These are phyloP conservation scores for Talaromyces pinophilus DNA, from an alignment of 2,329 filamentous ascomycete genomes.

Conservation along the genomic window DNA sequence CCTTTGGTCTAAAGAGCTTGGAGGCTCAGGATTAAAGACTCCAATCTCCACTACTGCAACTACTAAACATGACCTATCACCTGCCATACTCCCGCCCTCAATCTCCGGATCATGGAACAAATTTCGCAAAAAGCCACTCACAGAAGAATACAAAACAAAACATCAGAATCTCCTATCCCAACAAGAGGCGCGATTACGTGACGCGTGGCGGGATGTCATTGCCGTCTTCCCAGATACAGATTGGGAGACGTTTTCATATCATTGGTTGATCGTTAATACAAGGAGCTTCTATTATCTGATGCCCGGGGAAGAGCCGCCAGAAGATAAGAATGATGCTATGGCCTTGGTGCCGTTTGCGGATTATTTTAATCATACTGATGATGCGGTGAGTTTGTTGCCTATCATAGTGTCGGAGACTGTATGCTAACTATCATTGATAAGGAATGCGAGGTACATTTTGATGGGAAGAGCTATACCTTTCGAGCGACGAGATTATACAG, in stretches of 20 bases:
- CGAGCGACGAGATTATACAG: conserved; percentile 38
- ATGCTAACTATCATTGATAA: no score
- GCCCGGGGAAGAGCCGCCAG: conserved; percentile 39
- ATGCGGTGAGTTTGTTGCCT: conserved; percentile 35
- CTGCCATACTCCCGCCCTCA: conserved; percentile 37
- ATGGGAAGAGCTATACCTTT: conserved; percentile 39
- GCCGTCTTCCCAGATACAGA: conserved; percentile 47
- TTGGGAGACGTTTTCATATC: conserved; percentile 53
- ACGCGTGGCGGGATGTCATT: conserved; percentile 53
- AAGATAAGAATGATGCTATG: conserved; percentile 49
- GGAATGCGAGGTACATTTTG: conserved; percentile 41
- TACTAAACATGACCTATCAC: conserved; percentile 25
- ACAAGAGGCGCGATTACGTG: conserved; percentile 57
- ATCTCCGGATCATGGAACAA: conserved; percentile 42
- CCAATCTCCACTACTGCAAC: conserved; percentile 27
- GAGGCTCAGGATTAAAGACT: conserved; percentile 40
- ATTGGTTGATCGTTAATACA: conserved; percentile 63
- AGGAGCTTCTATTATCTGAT: conserved; percentile 61
- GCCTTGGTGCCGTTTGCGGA: conserved; percentile 50
- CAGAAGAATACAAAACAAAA: conserved; percentile 33
- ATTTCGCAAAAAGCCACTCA: conserved; percentile 36
- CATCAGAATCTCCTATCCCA: conserved; percentile 44
- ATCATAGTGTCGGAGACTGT: no score
- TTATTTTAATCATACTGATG: conserved; percentile 51
- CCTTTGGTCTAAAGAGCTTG: conserved; percentile 52